Base-by-base conservation (phyloP, 169 alveolate genomes). In the Cryptosporidium ryanae region DNA sequence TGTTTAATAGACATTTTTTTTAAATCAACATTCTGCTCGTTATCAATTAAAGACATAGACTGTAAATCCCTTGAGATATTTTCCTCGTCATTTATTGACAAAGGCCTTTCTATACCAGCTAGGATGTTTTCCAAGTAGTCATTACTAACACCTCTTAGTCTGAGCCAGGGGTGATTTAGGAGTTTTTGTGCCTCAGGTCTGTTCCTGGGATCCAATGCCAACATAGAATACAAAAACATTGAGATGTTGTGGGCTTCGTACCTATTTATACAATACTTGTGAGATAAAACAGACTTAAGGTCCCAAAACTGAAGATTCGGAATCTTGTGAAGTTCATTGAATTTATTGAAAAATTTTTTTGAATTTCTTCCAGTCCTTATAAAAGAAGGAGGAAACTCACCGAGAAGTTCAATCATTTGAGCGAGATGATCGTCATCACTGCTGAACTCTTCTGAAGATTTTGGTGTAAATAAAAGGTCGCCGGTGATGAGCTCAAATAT, bases 401-500 rank as follows among this genome's bases (percentile, higher is more conserved):
- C 99, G 32, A 95, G 87, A 18, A 96, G 91, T 91, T 96, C 99
- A 25, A 95, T 94, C 65, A 97, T 96, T 91, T 94, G 94, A 21
- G 98, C 98, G 21, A 97, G 92, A 76, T 95, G 98, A 84, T 97
- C 98, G 82, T 96, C 98, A 84, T 95, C 96, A 61, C 96, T 92
- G 32, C 94, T 91, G 76, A 92, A 95, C 46, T 92, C 94, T 65
- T 91, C 95, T 32, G 96, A 94, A 32, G 94, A 94, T 82, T 97
- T 95, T 1, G 99, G 99, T 82, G 97, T 98, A 90, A 98, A 98
- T 52, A 98, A 92, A 57, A 97, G 97, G 63, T 97, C 99, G 17
- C 99, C 99, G 3, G 99, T 98, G 44, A 97, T 92, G 84, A 97
- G 91, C 92, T 98, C 99, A 92, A 97, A 98, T 43, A 98, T 91